phyloP scores from a whole-genome alignment of 805 yeast genomes.

The Ogataea trehaloabstinens region DNA sequence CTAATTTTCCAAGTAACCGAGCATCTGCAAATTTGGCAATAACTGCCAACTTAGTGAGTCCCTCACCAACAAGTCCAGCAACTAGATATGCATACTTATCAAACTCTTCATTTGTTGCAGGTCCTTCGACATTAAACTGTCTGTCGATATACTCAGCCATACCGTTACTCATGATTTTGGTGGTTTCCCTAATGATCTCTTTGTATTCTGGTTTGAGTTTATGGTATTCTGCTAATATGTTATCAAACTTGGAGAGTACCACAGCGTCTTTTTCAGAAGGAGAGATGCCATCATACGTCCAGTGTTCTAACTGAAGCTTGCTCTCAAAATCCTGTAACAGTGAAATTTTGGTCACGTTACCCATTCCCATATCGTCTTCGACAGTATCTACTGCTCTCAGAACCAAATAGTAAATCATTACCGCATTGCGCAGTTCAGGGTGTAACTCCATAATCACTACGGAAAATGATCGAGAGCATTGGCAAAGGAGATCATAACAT shows the following conservation, averaged over 20 bases:
- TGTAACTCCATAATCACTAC: slow-evolving; percentile 88
- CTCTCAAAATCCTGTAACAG: slow-evolving; percentile 65
- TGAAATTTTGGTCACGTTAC: slow-evolving; percentile 68
- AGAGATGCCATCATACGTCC: slow-evolving; percentile 77
- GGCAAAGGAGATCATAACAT: slow-evolving; percentile 65
- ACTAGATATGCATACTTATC: slow-evolving; percentile 94
- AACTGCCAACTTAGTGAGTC: slow-evolving; percentile 78
- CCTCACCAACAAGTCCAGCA: slow-evolving; percentile 97
- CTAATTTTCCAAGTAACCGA: slow-evolving; percentile 49
- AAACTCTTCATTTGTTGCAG: slow-evolving; percentile 74
- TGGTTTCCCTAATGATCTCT: slow-evolving; percentile 72
- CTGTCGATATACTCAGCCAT: slow-evolving; percentile 91
- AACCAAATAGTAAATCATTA: slow-evolving; percentile 80
- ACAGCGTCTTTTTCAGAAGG: slow-evolving; percentile 77
- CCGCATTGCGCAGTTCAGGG: slow-evolving; percentile 80
- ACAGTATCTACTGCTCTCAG: slow-evolving; percentile 91
- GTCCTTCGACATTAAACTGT: slow-evolving; percentile 75
- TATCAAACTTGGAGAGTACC: slow-evolving; percentile 78
- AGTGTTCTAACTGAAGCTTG: slow-evolving; percentile 60
- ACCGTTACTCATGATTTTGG: slow-evolving; percentile 90
- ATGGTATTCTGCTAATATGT: slow-evolving; percentile 68
- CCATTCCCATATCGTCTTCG: slow-evolving; percentile 92
- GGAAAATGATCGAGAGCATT: slow-evolving; percentile 89
- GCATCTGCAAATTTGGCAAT: slow-evolving; percentile 67
- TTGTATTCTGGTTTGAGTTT: slow-evolving; percentile 72